Percentiles rank a stretch among this genome's conserved stretches.
These are phyloP conservation scores for Pholiota molesta DNA, from an alignment of 768 basidiomycete species.

Conservation along the genomic window DNA sequence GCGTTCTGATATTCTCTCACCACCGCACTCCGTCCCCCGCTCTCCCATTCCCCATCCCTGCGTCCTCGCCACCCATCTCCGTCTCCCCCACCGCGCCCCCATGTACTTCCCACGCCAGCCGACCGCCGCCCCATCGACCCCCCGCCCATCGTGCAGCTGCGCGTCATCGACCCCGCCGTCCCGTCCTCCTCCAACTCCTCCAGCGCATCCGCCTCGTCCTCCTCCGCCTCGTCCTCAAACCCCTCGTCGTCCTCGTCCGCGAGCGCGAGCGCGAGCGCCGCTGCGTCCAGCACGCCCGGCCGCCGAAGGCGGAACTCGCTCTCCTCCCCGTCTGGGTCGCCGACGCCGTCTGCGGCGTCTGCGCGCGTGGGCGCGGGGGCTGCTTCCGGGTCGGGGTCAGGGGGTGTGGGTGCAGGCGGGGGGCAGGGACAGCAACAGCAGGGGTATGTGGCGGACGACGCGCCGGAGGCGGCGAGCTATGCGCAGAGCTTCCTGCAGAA, in stretches of 20 bases:
- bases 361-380: neutral
- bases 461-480: slow-evolving; percentile 37
- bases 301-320: slow-evolving; percentile 9
- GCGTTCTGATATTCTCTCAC: too few species aligned
- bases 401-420: too few species aligned
- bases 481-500: slow-evolving; percentile 78
- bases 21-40: too few species aligned
- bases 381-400: neutral
- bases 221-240: neutral
- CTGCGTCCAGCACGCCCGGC: slow-evolving; percentile 22
- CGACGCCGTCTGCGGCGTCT: neutral
- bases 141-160: slow-evolving; percentile 94
- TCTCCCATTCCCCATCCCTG: too few species aligned
- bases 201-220: slow-evolving; percentile 1
- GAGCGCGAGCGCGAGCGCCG: slow-evolving; percentile 20
- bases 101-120: slow-evolving; percentile 45
- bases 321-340: slow-evolving; percentile 8
- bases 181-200: slow-evolving; percentile 11
- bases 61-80: neutral
- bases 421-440: slow-evolving; percentile 1
- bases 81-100: neutral
- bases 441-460: slow-evolving; percentile 3
- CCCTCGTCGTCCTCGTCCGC: slow-evolving; percentile 14
- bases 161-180: slow-evolving; percentile 68
- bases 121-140: slow-evolving; percentile 97